Evolutionary conservation across 2,329 filamentous ascomycete genomes (phyloP), one percentile per base, ranked within the genome.

Genomic region (Chrysosporium keratinophilum): DNA sequence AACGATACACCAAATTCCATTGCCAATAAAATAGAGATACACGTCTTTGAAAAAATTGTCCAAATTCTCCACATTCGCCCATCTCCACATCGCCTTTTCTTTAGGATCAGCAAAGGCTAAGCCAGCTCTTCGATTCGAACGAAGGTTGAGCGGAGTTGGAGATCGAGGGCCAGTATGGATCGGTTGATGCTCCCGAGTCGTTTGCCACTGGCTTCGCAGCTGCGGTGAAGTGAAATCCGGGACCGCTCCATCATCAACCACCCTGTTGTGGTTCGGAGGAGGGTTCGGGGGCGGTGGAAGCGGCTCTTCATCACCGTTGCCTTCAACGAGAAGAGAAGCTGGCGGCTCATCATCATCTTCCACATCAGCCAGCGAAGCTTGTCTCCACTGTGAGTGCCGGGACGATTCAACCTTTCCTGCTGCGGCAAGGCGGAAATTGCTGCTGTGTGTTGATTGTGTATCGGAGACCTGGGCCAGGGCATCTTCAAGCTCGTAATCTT

Each of bases 41-140:
- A 95, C 87, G 58, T 85, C 85, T 53, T 81, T 79, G 64, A 95
- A 82, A 66, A 95, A 96, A 62, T 82, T 84, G 69, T 96, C 90
- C 51, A 96, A 75, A 64, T 95, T 93, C 37, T 87, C 82, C 54
- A 93, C 87, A 64, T 95, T 95, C 52, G 87, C 87, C 87, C 90
- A 96, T 69, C 87, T 80, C 84, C 88, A 96, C 74, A 95, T 81
- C 2, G 90, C 89, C 67, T 84, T 85, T 64, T 91, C 85, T 67
- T 82, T 82, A 0, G 82, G 79, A 62, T 81, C 78, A 28, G 76
- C 72, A 50, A 72, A 66, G 15, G 68, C 67, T 41, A 74, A 59
- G 23, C 65, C 67, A 20, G 44, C 28, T 43, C 53, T 39, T 15
- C 49, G 50, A 20, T 51, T 54, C 7, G 44, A 34, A 35, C 35